Conservation (phyloP, 2,329 filamentous ascomycete species). For the Ceratocystis cacaofunesta region DNA sequence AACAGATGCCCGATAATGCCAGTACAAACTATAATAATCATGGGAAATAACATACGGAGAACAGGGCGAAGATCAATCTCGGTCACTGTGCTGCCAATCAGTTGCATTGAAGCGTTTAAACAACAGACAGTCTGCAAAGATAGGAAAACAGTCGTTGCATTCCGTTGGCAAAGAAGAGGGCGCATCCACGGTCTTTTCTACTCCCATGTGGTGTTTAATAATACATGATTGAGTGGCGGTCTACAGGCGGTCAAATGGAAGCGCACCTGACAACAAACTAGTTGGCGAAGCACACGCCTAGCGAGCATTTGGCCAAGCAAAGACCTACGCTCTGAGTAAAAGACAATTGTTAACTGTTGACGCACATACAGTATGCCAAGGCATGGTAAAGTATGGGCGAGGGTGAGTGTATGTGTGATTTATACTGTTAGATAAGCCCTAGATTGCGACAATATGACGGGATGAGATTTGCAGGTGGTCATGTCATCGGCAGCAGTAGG, state of each 20-base stretch:
- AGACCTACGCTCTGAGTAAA: not conserved
- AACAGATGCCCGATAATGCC: not conserved
- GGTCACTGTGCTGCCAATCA: not conserved
- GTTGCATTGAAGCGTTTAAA: too few species aligned
- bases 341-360: not conserved
- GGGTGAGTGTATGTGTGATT: not conserved
- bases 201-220: too few species aligned
- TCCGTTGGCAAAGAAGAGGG: too few species aligned
- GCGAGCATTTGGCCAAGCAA: not conserved
- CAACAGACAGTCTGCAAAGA: too few species aligned
- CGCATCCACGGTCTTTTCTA: too few species aligned
- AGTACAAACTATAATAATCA: not conserved
- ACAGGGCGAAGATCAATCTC: too few species aligned
- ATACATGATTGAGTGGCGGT: not conserved
- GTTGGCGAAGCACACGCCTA: not conserved
- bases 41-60: not conserved
- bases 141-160: too few species aligned
- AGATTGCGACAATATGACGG: not conserved
- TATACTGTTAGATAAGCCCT: not conserved
- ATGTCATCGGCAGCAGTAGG: not conserved
- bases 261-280: not conserved
- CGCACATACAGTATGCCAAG: not conserved
- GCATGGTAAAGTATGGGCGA: not conserved
- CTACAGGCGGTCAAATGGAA: not conserved
- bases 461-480: not conserved